Evolutionary conservation across 441 rosid species (phyloP), one percentile per base, ranked within the genome.

Genomic region (Pelargonium cotyledonis): DNA sequence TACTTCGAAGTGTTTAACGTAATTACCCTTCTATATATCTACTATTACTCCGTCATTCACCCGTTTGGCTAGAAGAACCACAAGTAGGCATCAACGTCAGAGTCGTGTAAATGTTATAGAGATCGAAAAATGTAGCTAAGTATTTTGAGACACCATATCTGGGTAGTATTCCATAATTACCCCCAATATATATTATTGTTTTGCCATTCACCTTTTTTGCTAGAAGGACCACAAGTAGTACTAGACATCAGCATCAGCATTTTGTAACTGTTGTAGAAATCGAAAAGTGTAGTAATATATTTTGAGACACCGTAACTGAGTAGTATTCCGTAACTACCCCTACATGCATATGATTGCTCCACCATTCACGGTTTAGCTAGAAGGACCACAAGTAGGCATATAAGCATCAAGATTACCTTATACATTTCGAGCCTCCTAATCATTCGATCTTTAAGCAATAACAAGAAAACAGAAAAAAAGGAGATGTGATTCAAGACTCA

Each of bases 361-460:
- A 69, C 69, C 70, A 79, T 70, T 80, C 81, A 80, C 65, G 84
- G 73, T 68, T 12, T 55, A 46, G 68, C 49, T 8, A 12, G 11
- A 53, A 71, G 86, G 85, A 75, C 84, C 80, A 80, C 78, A 61
- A 26, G 26, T 8, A 18, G 26, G 62, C 62, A 65, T 21, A 63
- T 71, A 72, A 53, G 68, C 63, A 68, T 75, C 81, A 70, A 38
- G 67, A 35, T 47, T 49, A 31, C 62, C 68, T 55, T 68, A 72
- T 63, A 63, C 68, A 53, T 65, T 15, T 63, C 43, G 41, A 74
- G 67, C 46, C 49, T 23, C 40, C 66, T 66, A 41, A 67, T 73
- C 68, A 64, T 75, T 63, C 73, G 29, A 65, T 71, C 72, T 77
- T 72, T 65, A 80, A 83, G 80, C 79, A 81, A 83, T 47, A 73